Conservation (phyloP, 768 basidiomycete genomes). For the Suillus lakei region DNA sequence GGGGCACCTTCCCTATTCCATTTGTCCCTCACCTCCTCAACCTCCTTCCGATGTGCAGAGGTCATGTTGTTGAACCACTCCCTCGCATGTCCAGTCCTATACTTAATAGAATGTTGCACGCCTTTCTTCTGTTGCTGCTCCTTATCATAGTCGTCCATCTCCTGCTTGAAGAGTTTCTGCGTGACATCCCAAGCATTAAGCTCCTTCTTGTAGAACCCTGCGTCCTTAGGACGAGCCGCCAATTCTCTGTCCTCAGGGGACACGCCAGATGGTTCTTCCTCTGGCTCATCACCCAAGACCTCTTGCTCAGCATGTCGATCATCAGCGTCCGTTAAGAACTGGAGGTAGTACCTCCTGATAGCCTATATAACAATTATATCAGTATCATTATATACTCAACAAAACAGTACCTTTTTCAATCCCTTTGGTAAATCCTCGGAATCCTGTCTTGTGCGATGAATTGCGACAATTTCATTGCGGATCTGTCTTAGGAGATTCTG, state of each 20-base stretch:
- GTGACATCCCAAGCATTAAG: not conserved
- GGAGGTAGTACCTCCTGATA: not conserved
- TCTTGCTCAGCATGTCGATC: not conserved
- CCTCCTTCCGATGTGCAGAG: not conserved
- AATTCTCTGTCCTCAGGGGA: too few relatives aligned
- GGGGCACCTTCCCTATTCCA: not conserved
- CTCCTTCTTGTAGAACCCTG: not conserved
- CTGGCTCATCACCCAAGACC: too few relatives aligned
- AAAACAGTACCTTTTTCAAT: not conserved
- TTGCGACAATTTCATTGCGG: not conserved
- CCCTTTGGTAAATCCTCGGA: not conserved
- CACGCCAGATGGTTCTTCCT: too few relatives aligned
- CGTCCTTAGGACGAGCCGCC: not conserved
- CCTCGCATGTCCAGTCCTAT: conserved; percentile 1
- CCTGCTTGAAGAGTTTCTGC: not conserved
- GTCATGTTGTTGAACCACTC: conserved; percentile 2
- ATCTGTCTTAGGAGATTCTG: not conserved
- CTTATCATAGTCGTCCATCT: not conserved
- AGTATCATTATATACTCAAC: not conserved
- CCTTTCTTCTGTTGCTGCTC: not conserved
- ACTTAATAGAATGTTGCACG: not conserved
- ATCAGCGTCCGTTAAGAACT: not conserved
- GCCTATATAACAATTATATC: not conserved
- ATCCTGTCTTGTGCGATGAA: not conserved
- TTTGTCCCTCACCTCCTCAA: not conserved